Evolutionary conservation across 345 rosid species (phyloP), one percentile per base, ranked within the genome.

Genomic region (Acer yangbiense): DNA sequence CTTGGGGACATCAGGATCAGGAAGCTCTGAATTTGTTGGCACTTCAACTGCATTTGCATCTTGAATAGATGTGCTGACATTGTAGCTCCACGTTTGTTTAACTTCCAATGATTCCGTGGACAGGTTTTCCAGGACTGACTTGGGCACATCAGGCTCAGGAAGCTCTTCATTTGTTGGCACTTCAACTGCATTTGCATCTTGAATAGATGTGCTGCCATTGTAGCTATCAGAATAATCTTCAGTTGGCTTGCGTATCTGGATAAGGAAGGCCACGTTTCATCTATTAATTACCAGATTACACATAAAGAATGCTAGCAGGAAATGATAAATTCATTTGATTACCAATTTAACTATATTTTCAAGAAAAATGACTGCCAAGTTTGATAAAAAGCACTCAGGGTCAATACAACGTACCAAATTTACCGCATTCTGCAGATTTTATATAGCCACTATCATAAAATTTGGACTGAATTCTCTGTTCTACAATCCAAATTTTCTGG

Each of bases 161-260:
- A 57, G 73, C 68, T 71, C 82, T 3, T 69, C 62, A 72, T 71
- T 76, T 64, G 29, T 32, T 9, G 67, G n/a, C 69, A 32, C 69
- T 20, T 76, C 73, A 67, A 6, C 20, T 20, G 54, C 6, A 41
- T 3, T 73, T 65, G 14, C 76, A 20, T 8, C 44, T 64, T 50
- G 83, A 8, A 32, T 64, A 32, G 76, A 25, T 25, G 27, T 25
- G 11, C 68, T 63, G 14, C 83, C 85, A 7, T 82, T 85, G 1
- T 90, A 95, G 61, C 27, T 81, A 71, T 92, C 93, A 4, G 88
- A 86, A 64, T 63, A 46, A 73, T 89, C 98, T 80, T 93, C 97
- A 48, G 69, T 82, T 3, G 89, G 89, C 91, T 86, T 90, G 80
- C 82, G 84, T 74, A 91, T 83, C 98, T 92, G 89, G 39, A 79